These are phyloP conservation scores for Terana coerulea DNA, from an alignment of 768 basidiomycete species.

Conservation along the genomic window DNA sequence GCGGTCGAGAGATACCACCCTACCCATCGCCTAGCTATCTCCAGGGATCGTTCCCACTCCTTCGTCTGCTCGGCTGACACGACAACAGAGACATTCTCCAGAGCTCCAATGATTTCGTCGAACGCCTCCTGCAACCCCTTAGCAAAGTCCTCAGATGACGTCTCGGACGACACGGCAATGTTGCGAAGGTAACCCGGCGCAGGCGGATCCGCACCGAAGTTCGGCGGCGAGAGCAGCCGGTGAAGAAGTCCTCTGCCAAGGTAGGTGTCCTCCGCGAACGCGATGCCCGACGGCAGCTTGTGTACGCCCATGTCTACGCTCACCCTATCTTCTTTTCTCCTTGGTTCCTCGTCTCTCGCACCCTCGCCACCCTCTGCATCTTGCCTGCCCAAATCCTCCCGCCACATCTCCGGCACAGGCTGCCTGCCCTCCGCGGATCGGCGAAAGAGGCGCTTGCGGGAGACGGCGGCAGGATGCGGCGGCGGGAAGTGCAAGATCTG, in stretches of 20 bases:
- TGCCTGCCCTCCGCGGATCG: neutral
- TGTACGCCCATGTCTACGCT: constrained; percentile 31
- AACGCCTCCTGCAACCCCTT: constrained; percentile 15
- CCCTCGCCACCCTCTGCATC: neutral
- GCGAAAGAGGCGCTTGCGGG: neutral
- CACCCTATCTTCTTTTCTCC: neutral
- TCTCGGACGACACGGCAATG: constrained; percentile 43
- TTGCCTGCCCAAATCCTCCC: neutral
- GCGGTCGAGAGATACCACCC: constrained; percentile 39
- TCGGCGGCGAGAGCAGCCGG: constrained; percentile 44
- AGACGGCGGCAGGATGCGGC: neutral
- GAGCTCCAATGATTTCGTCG: constrained; percentile 4
- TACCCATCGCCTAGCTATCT: constrained; percentile 34
- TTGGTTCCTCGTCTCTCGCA: neutral
- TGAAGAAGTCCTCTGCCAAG: constrained; percentile 58
- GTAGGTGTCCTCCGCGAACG: constrained; percentile 50
- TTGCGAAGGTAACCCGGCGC: constrained; percentile 29
- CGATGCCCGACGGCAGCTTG: constrained; percentile 46
- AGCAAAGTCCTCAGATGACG: constrained; percentile 40
- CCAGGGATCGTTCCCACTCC: constrained; percentile 19
- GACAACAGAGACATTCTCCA: constrained; percentile 2
- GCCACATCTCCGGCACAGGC: neutral
- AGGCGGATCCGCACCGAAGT: constrained; percentile 30
- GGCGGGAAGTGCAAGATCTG: neutral
- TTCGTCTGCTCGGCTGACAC: constrained; percentile 2